Conservation (phyloP, 148 eudicot genomes). For the Selenicereus undatus region DNA sequence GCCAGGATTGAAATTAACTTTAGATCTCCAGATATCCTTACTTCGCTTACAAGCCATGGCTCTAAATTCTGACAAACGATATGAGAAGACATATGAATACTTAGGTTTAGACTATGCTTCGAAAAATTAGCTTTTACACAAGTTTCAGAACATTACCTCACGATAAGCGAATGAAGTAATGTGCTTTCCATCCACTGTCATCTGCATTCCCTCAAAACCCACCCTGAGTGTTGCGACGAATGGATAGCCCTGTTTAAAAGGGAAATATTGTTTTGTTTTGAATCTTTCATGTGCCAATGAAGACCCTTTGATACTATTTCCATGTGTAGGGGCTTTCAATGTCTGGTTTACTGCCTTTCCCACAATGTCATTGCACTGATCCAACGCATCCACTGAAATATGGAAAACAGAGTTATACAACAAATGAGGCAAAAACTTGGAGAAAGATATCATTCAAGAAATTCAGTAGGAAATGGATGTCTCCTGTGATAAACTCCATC, state of each 20-base stretch:
- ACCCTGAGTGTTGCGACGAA: slow-evolving; percentile 93
- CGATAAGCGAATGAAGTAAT: slow-evolving; percentile 87
- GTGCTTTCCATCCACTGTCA: slow-evolving; percentile 98
- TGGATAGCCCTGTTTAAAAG: slow-evolving; percentile 83
- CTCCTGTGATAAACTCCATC: too few species aligned
- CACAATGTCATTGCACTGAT: slow-evolving; percentile 74
- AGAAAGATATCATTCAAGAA: background rate
- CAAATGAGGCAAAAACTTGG: background rate
- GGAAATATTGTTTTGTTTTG: slow-evolving; percentile 61
- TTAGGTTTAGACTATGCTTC: background rate
- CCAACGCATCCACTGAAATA: slow-evolving; percentile 82
- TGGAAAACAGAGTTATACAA: slow-evolving; percentile 11
- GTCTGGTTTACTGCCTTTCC: slow-evolving; percentile 57
- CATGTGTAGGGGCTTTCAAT: slow-evolving; percentile 25
- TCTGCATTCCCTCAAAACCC: slow-evolving; percentile 90
- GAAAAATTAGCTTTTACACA: background rate
- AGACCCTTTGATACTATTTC: slow-evolving; percentile 38
- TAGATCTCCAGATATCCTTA: slow-evolving; percentile 81
- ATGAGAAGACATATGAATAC: slow-evolving; percentile 6
- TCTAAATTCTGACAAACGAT: slow-evolving; percentile 63
- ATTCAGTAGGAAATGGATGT: background rate
- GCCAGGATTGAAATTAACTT: slow-evolving; percentile 70
- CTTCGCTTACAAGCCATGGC: slow-evolving; percentile 93
- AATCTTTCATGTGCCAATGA: slow-evolving; percentile 43
- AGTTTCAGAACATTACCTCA: slow-evolving; percentile 47